A percentile compares a stretch with the other conserved stretches of the same genome.
Conservation (phyloP, 2,329 filamentous ascomycete species). For the Trichoderma gracile region DNA sequence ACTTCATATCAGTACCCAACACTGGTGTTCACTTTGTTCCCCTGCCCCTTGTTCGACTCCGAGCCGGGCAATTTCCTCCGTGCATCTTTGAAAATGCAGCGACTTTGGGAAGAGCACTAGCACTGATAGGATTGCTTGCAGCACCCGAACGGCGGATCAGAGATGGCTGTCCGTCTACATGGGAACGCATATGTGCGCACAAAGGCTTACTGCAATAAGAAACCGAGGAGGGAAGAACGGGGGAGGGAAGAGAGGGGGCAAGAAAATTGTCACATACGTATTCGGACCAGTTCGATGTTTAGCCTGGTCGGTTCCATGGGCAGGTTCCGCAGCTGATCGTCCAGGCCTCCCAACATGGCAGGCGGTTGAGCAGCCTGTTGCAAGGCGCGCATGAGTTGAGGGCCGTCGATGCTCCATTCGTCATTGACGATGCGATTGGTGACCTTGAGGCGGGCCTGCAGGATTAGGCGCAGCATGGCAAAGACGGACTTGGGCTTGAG, state of each 20-base stretch:
- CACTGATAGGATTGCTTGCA: background rate
- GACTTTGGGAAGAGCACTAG: background rate
- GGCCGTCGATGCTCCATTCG: slow-evolving; percentile 36
- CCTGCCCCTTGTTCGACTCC: background rate
- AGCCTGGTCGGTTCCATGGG: slow-evolving; percentile 46
- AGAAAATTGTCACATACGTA: slow-evolving; percentile 41
- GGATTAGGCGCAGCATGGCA: slow-evolving; percentile 35
- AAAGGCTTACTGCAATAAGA: background rate
- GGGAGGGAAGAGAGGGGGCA: too few species aligned
- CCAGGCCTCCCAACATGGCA: slow-evolving; percentile 32
- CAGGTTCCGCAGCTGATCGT: slow-evolving; percentile 44
- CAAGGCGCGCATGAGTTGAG: slow-evolving; percentile 32
- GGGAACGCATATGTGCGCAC: background rate
- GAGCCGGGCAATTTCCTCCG: background rate
- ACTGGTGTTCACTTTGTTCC: background rate
- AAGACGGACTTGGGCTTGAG: slow-evolving; percentile 34
- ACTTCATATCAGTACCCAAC: background rate
- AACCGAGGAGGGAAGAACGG: background rate
- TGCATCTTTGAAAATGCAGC: background rate
- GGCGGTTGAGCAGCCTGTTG: slow-evolving; percentile 30
- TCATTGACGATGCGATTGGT: slow-evolving; percentile 37
- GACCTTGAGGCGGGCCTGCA: slow-evolving; percentile 36
- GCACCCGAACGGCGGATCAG: background rate
- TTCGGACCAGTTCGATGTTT: slow-evolving; percentile 50
- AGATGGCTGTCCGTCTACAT: background rate